A percentile compares a stretch with the other conserved stretches of the same genome.
These are phyloP conservation scores for Dioszegia hungarica DNA, from an alignment of 768 basidiomycete species.

Conservation along the genomic window DNA sequence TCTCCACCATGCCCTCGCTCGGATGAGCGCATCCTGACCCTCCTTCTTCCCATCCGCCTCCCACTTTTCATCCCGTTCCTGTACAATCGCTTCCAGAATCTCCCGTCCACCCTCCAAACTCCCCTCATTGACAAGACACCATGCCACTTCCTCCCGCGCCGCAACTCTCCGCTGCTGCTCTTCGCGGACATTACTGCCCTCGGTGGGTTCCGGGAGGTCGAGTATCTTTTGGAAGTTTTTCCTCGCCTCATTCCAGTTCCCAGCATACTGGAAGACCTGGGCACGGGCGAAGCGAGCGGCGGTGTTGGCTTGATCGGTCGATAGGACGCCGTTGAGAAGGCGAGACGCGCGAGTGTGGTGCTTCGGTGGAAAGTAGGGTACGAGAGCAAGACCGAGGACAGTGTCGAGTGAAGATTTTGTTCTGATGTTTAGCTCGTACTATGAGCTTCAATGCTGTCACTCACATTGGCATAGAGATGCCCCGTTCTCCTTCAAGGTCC, in stretches of 20 bases:
- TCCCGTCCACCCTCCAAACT: slow-evolving; percentile 38
- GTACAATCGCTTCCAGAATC: slow-evolving; percentile 41
- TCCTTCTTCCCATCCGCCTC: slow-evolving; percentile 47
- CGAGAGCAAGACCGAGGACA: slow-evolving; percentile 67
- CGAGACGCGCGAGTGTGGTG: slow-evolving; percentile 74
- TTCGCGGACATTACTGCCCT: slow-evolving; percentile 7
- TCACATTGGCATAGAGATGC: slow-evolving; percentile 53
- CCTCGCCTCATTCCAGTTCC: slow-evolving; percentile 66
- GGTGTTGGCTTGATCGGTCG: slow-evolving; percentile 60
- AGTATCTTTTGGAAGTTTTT: slow-evolving; percentile 60
- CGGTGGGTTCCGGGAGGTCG: slow-evolving; percentile 32
- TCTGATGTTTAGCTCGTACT: slow-evolving; percentile 5
- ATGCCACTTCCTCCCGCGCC: slow-evolving; percentile 74
- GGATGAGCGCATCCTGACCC: slow-evolving; percentile 56
- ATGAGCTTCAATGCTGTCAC: slow-evolving; percentile 50
- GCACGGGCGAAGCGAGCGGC: slow-evolving; percentile 69
- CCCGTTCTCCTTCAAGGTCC: slow-evolving; percentile 58
- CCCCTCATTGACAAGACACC: slow-evolving; percentile 65
- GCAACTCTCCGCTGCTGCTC: slow-evolving; percentile 40
- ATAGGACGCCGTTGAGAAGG: slow-evolving; percentile 68
- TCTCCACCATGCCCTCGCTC: slow-evolving; percentile 78
- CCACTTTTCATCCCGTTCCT: slow-evolving; percentile 27
- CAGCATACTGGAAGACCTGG: slow-evolving; percentile 62
- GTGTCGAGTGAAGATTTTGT: slow-evolving; percentile 59
- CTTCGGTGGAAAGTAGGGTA: slow-evolving; percentile 82